Percentiles rank a stretch among this genome's conserved stretches.
Evolutionary conservation across 305 asterid genomes (phyloP).

Genomic region (Rubia occidens): DNA sequence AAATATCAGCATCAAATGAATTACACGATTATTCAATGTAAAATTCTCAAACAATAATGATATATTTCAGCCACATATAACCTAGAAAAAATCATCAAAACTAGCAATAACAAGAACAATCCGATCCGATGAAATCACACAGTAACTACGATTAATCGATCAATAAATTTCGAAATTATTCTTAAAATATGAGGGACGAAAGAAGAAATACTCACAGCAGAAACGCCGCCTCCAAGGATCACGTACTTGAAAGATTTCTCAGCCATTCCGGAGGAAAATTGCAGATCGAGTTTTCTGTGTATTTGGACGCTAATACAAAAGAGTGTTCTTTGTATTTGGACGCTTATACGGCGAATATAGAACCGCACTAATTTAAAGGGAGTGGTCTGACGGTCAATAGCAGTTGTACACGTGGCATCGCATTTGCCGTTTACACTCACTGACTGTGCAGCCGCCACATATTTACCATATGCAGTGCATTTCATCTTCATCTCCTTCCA

Average conservation of each 20-base stretch:
- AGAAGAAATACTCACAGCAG: conserved; percentile 40
- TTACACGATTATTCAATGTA: not conserved
- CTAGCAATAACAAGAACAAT: not conserved
- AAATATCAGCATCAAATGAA: not conserved
- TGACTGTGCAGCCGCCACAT: conserved; percentile 28
- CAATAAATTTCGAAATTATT: not conserved
- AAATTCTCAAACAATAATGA: not conserved
- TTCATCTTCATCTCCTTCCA: too few species aligned
- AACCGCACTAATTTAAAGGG: not conserved
- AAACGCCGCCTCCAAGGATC: conserved; percentile 74
- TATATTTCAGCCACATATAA: not conserved
- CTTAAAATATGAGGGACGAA: not conserved
- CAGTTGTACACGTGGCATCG: conserved; percentile 29
- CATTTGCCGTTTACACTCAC: conserved; percentile 22
- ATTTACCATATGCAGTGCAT: too few species aligned
- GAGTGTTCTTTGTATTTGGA: not conserved
- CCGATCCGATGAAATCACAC: not conserved
- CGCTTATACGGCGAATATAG: not conserved
- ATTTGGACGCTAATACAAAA: not conserved
- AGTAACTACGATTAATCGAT: not conserved
- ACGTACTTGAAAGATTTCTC: conserved; percentile 68
- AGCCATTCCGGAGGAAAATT: conserved; percentile 28
- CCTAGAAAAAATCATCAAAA: not conserved
- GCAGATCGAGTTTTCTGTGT: too few species aligned
- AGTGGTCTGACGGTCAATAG: conserved; percentile 3